phyloP scores from a whole-genome alignment of 2,329 filamentous ascomycete species.

The Aspergillus sp. region DNA sequence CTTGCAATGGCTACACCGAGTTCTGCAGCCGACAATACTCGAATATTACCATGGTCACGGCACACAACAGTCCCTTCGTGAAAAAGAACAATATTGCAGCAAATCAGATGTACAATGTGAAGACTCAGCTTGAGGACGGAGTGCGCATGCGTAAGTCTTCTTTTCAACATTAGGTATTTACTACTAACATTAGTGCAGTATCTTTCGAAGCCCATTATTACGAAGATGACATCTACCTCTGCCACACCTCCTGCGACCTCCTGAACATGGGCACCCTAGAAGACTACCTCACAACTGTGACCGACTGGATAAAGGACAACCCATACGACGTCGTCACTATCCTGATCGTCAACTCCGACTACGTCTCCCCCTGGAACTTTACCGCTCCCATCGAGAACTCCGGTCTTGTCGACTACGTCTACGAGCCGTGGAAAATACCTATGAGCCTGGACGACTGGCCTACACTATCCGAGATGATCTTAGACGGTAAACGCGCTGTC shows the following conservation, averaged over 20 bases:
- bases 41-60: slow-evolving; percentile 76
- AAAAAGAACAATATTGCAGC: slow-evolving; percentile 69
- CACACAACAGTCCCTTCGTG: slow-evolving; percentile 83
- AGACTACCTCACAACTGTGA: slow-evolving; percentile 69
- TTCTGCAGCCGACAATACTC: slow-evolving; percentile 75
- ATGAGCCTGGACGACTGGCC: slow-evolving; percentile 80
- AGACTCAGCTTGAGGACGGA: slow-evolving; percentile 75
- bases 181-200: slow-evolving; percentile 40
- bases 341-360: slow-evolving; percentile 80
- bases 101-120: slow-evolving; percentile 71
- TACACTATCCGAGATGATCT: slow-evolving; percentile 74
- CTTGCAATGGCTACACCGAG: slow-evolving; percentile 78
- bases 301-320: slow-evolving; percentile 70
- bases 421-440: slow-evolving; percentile 68
- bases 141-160: slow-evolving; percentile 53
- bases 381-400: slow-evolving; percentile 67
- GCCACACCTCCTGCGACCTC: slow-evolving; percentile 80
- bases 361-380: slow-evolving; percentile 65
- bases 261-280: slow-evolving; percentile 79
- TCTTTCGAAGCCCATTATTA: slow-evolving; percentile 61
- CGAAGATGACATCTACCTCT: slow-evolving; percentile 69
- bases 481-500: slow-evolving; percentile 69
- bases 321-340: slow-evolving; percentile 88
- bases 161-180: too few relatives aligned
- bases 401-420: slow-evolving; percentile 72